Evolutionary conservation across 768 basidiomycete genomes (phyloP), one percentile per base, ranked within the genome.

Genomic region (Hericium rajendrae): DNA sequence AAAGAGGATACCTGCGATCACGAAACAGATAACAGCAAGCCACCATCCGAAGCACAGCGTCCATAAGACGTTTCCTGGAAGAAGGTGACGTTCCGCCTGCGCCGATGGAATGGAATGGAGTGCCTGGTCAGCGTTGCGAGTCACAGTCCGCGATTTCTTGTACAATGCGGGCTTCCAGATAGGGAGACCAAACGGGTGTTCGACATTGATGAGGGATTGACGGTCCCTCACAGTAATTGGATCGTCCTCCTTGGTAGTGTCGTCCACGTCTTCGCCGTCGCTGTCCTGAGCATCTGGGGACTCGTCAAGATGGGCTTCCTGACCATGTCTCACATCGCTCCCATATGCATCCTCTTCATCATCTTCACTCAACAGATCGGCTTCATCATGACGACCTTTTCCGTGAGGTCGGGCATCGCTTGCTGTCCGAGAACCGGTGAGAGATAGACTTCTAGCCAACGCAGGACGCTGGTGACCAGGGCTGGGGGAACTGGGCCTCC

Each of bases 161-260:
- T 99, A 99, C 57, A 99, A 72, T 0, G 97, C 97, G 20, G 97
- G 97, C 71, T 99, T 99, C 97, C 97, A 99, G 68, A 99, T 97
- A 40, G 92, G 95, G 58, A 99, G 78, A 76, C 97, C 97, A 70
- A 99, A 99, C 13, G 97, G 97, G 70, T 99, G 97, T 68, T 95
- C 91, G 67, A 97, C 94, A 73, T 99, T 99, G 69, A 98, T 97
- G 65, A 97, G 88, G 46, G 94, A 97, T 70, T 99, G 97, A 32
- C 97, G 83, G 64, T 97, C 94, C 72, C 88, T 91, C 63, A 99
- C 73, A 0, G 95, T 98, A 60, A 95, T 88, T 3, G 85, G 91
- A 65, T 94, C 93, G 32, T 86, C 85, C n/a, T 68, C 66, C 28
- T 69, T 66, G 10, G 67, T 66, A 11, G 66, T 61, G 39, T 72